Conservation (phyloP, 345 rosid genomes). For the Eucalyptus globulus region DNA sequence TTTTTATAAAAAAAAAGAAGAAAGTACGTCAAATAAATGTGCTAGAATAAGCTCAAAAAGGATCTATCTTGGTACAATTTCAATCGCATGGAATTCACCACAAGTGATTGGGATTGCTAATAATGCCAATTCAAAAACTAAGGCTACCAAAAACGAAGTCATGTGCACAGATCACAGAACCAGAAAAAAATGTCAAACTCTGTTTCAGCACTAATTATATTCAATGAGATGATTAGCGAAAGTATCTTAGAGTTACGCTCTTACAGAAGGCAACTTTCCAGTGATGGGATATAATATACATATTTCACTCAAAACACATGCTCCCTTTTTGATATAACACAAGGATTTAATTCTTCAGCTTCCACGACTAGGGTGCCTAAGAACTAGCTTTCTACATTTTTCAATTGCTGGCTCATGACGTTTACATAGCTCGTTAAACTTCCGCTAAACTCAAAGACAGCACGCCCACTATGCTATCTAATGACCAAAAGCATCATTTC, state of each 20-base stretch:
- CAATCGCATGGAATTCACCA: background rate
- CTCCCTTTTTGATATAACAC: background rate
- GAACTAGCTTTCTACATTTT: background rate
- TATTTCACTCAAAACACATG: background rate
- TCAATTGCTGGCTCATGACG: background rate
- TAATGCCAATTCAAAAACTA: background rate
- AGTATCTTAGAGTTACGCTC: background rate
- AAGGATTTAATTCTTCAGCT: background rate
- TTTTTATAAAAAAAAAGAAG: too few relatives aligned
- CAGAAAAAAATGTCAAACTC: background rate
- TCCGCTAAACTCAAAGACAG: background rate
- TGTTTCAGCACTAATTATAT: background rate
- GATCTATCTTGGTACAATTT: background rate
- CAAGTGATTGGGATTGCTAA: background rate
- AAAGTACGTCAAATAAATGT: background rate
- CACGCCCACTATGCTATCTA: background rate
- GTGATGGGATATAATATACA: background rate
- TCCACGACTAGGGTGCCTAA: background rate
- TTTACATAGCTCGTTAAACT: background rate
- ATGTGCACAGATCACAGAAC: background rate
- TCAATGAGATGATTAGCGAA: background rate
- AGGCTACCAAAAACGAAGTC: background rate
- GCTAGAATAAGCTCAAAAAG: background rate
- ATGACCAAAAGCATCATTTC: background rate
- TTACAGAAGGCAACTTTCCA: background rate